Base-by-base conservation (phyloP, 2,329 filamentous ascomycete genomes). In the Arthrobotrys sphaeroides region DNA sequence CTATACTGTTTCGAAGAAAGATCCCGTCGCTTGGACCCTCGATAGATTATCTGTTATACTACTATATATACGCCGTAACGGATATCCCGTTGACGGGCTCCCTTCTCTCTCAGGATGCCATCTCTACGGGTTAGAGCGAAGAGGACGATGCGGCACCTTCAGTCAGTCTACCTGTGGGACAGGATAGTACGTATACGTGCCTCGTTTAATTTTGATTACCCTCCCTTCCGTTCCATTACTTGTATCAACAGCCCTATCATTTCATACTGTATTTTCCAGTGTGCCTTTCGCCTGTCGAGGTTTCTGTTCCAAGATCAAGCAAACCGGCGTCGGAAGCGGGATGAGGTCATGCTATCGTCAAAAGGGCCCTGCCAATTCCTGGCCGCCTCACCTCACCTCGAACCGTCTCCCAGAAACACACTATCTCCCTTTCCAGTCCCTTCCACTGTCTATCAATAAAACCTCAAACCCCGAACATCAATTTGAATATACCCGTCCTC, bases 331-430 rank as follows among this genome's bases (percentile, higher is more conserved):
- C 28, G 66, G 60, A 36, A 51, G 68, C 43, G 33, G 53, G 16
- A 75, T 75, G 72, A 75, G 72, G 64, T 75, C 72, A 75, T 75
- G 64, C 18, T 40, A 74, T 74, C 70, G 70, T 74, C 70, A 74
- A 73, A 59, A n/a, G n/a, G n/a, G 22, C 36, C 61, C 49, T 66
- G n/a, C n/a, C n/a, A n/a, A n/a, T n/a, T n/a, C n/a, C n/a, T n/a
- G n/a, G n/a, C n/a, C 61, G 69, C 69, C 69, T 73, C 61, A 62
- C 61, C 43, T 61, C 43, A 55, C 28, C 20, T 18, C n/a, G 18
- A 31, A 53, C 10, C 22, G 22, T 47, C 43, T 49, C 45, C 51
- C 60, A 43, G 61, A 66, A 36, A 28, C 42, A 16, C 20, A 9
- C 28, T 12, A 16, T 49, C 26, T 33, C 36, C 57, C 47, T 13